Conservation (phyloP, 1,284 basidiomycete species). For the Ustilago hordei region DNA sequence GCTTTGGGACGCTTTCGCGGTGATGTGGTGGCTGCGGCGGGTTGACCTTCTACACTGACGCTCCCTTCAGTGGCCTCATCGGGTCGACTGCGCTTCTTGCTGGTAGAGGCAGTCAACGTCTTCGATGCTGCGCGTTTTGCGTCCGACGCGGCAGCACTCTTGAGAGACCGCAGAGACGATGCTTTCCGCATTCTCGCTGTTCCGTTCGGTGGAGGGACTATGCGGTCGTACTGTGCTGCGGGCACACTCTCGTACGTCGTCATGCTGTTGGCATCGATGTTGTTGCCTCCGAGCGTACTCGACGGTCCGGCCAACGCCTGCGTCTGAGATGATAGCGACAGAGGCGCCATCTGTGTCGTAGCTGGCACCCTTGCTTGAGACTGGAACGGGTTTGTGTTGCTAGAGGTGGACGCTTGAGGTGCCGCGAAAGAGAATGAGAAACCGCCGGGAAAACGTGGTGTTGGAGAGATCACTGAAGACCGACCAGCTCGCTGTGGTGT, state of each 20-base stretch:
- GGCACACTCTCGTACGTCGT: conserved; percentile 18
- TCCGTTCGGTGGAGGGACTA: conserved; percentile 26
- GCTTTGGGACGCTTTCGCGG: conserved; percentile 26
- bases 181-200: conserved; percentile 12
- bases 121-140: not conserved
- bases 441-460: conserved; percentile 41
- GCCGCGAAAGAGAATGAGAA: conserved; percentile 30
- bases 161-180: conserved; percentile 24
- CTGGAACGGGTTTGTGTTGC: conserved; percentile 11
- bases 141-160: conserved; percentile 8
- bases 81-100: conserved; percentile 25
- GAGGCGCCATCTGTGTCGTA: conserved; percentile 32
- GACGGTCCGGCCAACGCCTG: not conserved
- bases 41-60: not conserved
- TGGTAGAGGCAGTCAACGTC: not conserved
- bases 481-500: conserved; percentile 23
- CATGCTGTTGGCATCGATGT: not conserved
- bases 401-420: conserved; percentile 4
- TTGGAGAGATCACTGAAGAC: conserved; percentile 23
- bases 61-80: conserved; percentile 1
- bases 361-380: conserved; percentile 14
- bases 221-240: conserved; percentile 22
- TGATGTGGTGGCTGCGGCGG: not conserved
- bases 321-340: conserved; percentile 18
- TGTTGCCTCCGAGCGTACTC: not conserved